Evolutionary conservation across 2,329 filamentous ascomycete genomes (phyloP), one percentile per base, ranked within the genome.

Genomic region (Alternaria sp.): DNA sequence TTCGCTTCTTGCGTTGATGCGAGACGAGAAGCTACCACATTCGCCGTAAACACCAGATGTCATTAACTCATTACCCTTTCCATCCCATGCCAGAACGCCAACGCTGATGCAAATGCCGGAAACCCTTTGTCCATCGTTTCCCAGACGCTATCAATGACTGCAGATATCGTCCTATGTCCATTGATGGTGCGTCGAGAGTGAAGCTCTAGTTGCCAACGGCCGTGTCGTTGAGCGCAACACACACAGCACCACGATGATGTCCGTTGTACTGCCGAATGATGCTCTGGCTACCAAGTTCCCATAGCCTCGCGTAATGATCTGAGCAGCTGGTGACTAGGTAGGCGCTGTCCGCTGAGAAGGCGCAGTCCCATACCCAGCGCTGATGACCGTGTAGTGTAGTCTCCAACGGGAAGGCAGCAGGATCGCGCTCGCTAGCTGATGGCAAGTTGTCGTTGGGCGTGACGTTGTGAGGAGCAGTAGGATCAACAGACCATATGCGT

Each of bases 361-460:
- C 94, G 74, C 94, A 97, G 78, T 97, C 94, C 94, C 94, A 97
- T 1, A 97, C 94, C 94, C 94, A 97, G 55, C 94, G 89, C 81
- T 97, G 94, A 80, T 97, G 94, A 56, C 92, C 92, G 22, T 91
- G 91, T 1, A 97, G 86, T 2, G 93, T 96, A 3, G 93, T 93
- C 79, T 97, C 92, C 20, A 97, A 86, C 10, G 90, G 91, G 69
- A 92, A 95, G 43, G 84, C 90, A 78, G 85, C 87, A 9, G 75
- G 80, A 73, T 79, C 78, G 54, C 78, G 75, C 25, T 80, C 78
- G 20, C 69, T 66, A n/a, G 73, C 75, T 20, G 60, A 49, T 0
- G 75, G 76, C 1, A 78, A 65, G 16, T 75, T 69, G 64, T 78
- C 76, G 45, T 65, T 65, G 8, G 71, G 69, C 14, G 65, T 70